Percentiles rank a stretch among this genome's conserved stretches.
Evolutionary conservation across 1,139 yeast genomes (phyloP).

Genomic region (Meyerozyma smithsonii): DNA sequence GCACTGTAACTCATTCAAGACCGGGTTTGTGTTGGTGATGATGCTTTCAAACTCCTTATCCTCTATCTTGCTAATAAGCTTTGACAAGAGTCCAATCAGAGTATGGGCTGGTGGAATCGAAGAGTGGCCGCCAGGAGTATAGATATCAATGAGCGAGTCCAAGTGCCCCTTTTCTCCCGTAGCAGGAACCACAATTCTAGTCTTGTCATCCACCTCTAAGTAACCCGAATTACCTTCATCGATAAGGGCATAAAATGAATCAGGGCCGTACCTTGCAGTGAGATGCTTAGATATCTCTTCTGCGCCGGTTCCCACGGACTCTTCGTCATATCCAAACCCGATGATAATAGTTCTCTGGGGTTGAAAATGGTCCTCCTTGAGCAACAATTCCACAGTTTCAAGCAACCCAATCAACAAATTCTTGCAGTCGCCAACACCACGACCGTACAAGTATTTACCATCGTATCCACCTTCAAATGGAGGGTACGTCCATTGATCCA

Average conservation of each 20-base stretch:
- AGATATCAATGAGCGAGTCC: slow-evolving; percentile 32
- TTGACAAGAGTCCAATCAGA: slow-evolving; percentile 41
- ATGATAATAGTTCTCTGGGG: slow-evolving; percentile 41
- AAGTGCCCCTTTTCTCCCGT: slow-evolving; percentile 47
- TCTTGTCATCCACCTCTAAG: slow-evolving; percentile 31
- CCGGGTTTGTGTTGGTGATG: slow-evolving; percentile 38
- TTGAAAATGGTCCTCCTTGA: slow-evolving; percentile 27
- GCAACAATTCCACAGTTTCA: slow-evolving; percentile 37
- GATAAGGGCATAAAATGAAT: slow-evolving; percentile 37
- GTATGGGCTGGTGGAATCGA: slow-evolving; percentile 47
- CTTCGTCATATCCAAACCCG: slow-evolving; percentile 49
- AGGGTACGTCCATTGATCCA: slow-evolving; percentile 37
- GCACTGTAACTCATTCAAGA: slow-evolving; percentile 38
- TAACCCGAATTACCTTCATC: slow-evolving; percentile 43
- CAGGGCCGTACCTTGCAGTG: slow-evolving; percentile 30
- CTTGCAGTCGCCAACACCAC: slow-evolving; percentile 48
- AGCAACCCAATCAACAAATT: slow-evolving; percentile 37
- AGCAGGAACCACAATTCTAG: slow-evolving; percentile 51
- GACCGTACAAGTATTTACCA: slow-evolving; percentile 37
- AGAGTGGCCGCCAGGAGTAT: slow-evolving; percentile 47
- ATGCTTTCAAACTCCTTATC: slow-evolving; percentile 28
- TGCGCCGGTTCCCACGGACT: slow-evolving; percentile 38
- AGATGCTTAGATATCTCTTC: slow-evolving; percentile 25
- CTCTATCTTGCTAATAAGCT: slow-evolving; percentile 35
- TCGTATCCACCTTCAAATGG: slow-evolving; percentile 42